Conservation (phyloP, 2,329 filamentous ascomycete genomes). For the Phaeosphaeriaceae sp. region DNA sequence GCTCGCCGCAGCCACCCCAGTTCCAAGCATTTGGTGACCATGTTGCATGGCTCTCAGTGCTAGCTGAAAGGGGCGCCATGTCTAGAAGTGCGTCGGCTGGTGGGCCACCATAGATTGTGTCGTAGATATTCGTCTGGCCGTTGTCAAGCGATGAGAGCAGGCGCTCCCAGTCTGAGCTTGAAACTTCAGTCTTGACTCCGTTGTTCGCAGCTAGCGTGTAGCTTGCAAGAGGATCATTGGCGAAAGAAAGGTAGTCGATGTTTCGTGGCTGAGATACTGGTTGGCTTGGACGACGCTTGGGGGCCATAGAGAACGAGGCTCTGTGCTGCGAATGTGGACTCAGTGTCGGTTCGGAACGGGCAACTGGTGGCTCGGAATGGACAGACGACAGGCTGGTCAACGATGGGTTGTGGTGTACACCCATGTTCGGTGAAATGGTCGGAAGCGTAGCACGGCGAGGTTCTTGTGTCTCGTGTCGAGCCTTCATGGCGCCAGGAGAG, state of each 20-base stretch:
- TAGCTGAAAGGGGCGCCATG: constrained; percentile 37
- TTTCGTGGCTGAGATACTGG: constrained; percentile 46
- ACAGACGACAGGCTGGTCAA: constrained; percentile 60
- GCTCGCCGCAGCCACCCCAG: constrained; percentile 33
- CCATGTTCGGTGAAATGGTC: constrained; percentile 52
- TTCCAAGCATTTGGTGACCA: constrained; percentile 50
- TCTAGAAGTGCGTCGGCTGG: constrained; percentile 52
- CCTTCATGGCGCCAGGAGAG: constrained; percentile 41
- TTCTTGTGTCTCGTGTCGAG: constrained; percentile 38
- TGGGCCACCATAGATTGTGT: constrained; percentile 78
- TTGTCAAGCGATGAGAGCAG: constrained; percentile 81
- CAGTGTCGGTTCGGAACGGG: constrained; percentile 57
- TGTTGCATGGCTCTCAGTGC: constrained; percentile 37
- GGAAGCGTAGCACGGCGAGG: constrained; percentile 54
- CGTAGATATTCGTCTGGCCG: constrained; percentile 83
- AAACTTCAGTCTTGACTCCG: constrained; percentile 58
- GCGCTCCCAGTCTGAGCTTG: constrained; percentile 80
- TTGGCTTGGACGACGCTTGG: constrained; percentile 46
- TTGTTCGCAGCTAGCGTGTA: constrained; percentile 42
- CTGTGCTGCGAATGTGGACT: constrained; percentile 49
- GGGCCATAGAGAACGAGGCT: constrained; percentile 39
- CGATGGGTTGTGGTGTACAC: constrained; percentile 54
- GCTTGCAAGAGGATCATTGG: constrained; percentile 46
- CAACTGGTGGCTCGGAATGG: constrained; percentile 53
- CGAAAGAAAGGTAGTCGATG: constrained; percentile 59